phyloP scores from a whole-genome alignment of 1,139 yeast genomes.

The Suhomyces bokatorum region DNA sequence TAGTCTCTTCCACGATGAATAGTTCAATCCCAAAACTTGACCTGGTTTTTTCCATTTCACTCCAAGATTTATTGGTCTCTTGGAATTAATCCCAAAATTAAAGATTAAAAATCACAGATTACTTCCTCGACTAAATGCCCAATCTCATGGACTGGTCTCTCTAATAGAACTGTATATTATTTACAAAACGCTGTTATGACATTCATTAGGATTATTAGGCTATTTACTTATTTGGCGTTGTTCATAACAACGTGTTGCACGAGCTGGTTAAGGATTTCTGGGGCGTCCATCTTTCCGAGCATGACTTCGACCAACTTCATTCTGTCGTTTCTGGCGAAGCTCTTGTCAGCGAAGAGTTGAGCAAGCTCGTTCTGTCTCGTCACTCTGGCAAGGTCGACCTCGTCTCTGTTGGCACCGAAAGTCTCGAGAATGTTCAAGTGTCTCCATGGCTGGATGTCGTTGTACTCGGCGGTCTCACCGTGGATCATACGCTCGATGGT shows the following conservation, averaged over 20 bases:
- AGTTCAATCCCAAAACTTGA: too few species aligned
- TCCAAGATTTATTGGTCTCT: too few species aligned
- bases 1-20: too few species aligned
- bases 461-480: constrained; percentile 72
- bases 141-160: too few species aligned
- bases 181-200: too few species aligned
- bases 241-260: constrained; percentile 75
- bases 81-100: too few species aligned
- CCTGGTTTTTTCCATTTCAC: too few species aligned
- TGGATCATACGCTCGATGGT: constrained; percentile 86
- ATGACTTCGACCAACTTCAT: constrained; percentile 76
- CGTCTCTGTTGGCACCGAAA: constrained; percentile 61
- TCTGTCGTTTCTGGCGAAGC: constrained; percentile 58
- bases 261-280: constrained; percentile 51
- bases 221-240: constrained; percentile 28
- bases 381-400: constrained; percentile 52
- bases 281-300: constrained; percentile 81
- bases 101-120: too few species aligned
- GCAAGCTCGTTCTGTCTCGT: constrained; percentile 66
- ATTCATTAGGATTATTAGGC: too few species aligned
- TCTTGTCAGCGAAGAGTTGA: constrained; percentile 50
- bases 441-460: constrained; percentile 80
- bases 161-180: too few species aligned
- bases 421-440: constrained; percentile 64
- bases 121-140: too few species aligned